A percentile compares a stretch with the other conserved stretches of the same genome.
Evolutionary conservation across 2,329 filamentous ascomycete species (phyloP).

Genomic region (Penicillium paneum): DNA sequence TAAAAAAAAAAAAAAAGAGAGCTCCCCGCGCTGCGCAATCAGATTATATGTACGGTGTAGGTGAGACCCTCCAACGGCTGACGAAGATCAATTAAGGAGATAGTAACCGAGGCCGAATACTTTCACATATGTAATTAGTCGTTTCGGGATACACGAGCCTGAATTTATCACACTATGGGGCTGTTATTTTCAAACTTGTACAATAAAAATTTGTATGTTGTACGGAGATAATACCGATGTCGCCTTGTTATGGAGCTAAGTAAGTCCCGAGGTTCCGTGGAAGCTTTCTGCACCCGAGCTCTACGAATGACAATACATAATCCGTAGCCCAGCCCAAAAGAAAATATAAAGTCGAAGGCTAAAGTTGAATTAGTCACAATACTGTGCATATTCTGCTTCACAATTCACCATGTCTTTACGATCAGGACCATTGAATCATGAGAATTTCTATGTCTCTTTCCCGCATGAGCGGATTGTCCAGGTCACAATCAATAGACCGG

Average conservation of each 20-base stretch:
- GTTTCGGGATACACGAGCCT: background rate
- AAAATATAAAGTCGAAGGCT: background rate
- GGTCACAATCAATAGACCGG: constrained; percentile 42
- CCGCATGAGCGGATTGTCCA: constrained; percentile 43
- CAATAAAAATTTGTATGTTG: background rate
- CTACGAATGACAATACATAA: constrained; percentile 1
- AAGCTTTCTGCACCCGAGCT: background rate
- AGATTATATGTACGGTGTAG: constrained; percentile 1
- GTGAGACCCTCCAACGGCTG: background rate
- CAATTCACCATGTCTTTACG: constrained; percentile 27
- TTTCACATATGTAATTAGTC: background rate
- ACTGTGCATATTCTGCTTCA: constrained; percentile 2
- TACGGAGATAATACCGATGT: background rate
- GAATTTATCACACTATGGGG: background rate
- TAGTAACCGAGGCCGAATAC: constrained; percentile 7
- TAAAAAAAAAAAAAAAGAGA: background rate
- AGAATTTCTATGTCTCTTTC: constrained; percentile 34
- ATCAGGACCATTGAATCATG: constrained; percentile 14
- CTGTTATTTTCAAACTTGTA: background rate
- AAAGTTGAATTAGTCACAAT: background rate
- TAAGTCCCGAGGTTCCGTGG: constrained; percentile 6
- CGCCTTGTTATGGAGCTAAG: background rate
- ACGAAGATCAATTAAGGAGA: background rate
- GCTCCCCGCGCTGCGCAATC: background rate
- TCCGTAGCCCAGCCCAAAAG: background rate